phyloP scores from a whole-genome alignment of 2,329 filamentous ascomycete species.

The Phyllosticta citribraziliensis region DNA sequence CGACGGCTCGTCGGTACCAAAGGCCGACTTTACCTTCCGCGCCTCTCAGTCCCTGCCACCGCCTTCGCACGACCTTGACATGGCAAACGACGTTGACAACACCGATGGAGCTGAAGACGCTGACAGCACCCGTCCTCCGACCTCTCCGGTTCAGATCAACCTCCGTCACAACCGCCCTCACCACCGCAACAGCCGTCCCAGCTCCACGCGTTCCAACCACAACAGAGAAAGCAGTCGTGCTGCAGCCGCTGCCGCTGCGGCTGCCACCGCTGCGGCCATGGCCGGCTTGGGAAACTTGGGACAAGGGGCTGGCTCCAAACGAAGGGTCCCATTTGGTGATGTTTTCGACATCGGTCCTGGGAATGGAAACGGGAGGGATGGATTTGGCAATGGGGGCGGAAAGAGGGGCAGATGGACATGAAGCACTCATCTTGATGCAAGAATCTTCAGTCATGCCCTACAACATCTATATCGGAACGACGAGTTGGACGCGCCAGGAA shows the following conservation, averaged over 20 bases:
- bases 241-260: not conserved
- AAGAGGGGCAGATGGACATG: constrained; percentile 30
- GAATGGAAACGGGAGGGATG: constrained; percentile 51
- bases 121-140: not conserved
- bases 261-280: not conserved
- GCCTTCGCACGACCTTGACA: constrained; percentile 40
- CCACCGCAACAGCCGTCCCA: constrained; percentile 22
- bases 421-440: not conserved
- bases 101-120: not conserved
- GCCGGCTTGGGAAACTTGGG: constrained; percentile 34
- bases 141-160: constrained; percentile 13
- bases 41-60: constrained; percentile 50
- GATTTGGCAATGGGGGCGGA: constrained; percentile 20
- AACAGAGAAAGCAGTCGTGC: not conserved
- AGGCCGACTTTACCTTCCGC: constrained; percentile 56
- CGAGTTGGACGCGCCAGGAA: no score
- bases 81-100: constrained; percentile 42
- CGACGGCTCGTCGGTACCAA: constrained; percentile 20
- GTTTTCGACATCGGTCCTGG: constrained; percentile 60
- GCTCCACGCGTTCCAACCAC: constrained; percentile 11
- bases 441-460: not conserved
- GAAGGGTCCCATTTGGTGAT: constrained; percentile 63
- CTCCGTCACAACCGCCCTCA: constrained; percentile 19
- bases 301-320: constrained; percentile 59
- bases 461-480: no score